Evolutionary conservation across 768 basidiomycete genomes (phyloP).

Genomic region (Hypsizygus marmoreus): DNA sequence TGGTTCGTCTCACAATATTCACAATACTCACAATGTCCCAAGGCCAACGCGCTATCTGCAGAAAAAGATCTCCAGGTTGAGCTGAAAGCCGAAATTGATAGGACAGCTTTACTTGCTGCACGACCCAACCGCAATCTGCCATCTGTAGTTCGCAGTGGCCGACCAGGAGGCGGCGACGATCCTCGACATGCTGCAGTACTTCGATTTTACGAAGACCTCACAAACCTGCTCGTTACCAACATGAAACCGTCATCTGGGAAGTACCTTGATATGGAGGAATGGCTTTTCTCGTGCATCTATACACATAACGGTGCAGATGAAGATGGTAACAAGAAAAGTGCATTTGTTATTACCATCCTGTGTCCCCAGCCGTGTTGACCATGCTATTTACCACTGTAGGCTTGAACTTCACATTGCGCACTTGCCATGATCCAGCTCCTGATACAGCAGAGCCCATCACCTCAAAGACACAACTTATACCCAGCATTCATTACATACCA

Average conservation of each 20-base stretch:
- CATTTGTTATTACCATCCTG: slow-evolving; percentile 24
- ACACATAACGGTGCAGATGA: slow-evolving; percentile 47
- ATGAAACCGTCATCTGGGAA: slow-evolving; percentile 46
- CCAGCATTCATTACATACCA: slow-evolving; percentile 64
- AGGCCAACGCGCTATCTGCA: slow-evolving; percentile 24
- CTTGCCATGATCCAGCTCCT: slow-evolving; percentile 42
- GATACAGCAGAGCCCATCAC: slow-evolving; percentile 29
- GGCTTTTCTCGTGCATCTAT: slow-evolving; percentile 68
- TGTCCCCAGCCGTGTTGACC: background rate
- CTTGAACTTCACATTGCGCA: slow-evolving; percentile 59
- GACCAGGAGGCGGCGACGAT: slow-evolving; percentile 46
- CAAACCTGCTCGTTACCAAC: slow-evolving; percentile 71
- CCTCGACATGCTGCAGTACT: slow-evolving; percentile 63
- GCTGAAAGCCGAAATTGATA: slow-evolving; percentile 64
- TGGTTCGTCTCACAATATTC: slow-evolving; percentile 38
- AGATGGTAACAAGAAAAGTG: slow-evolving; percentile 37
- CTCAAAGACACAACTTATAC: slow-evolving; percentile 39
- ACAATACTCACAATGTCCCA: slow-evolving; percentile 1
- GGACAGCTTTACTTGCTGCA: slow-evolving; percentile 44
- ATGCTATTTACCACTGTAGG: slow-evolving; percentile 37
- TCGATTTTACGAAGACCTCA: slow-evolving; percentile 83
- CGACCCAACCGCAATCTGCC: slow-evolving; percentile 45
- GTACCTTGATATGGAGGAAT: slow-evolving; percentile 55
- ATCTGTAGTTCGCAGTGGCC: slow-evolving; percentile 35
- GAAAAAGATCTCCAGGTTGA: slow-evolving; percentile 55